Conservation (phyloP, 1,284 basidiomycete species). For the Pholiota adiposa region DNA sequence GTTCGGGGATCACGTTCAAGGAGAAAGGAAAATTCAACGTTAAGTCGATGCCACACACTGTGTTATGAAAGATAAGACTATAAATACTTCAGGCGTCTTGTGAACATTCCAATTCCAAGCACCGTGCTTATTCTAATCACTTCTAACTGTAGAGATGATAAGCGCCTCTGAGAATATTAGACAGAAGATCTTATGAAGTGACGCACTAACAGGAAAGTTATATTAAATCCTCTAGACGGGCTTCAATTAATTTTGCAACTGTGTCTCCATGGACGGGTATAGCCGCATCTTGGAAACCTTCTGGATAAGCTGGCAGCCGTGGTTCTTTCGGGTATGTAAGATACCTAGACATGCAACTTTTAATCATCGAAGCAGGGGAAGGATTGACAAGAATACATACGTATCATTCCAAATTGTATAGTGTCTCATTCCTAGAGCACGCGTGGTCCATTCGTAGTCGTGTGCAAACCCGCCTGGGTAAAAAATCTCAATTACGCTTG, state of each 20-base stretch:
- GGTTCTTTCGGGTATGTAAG: constrained; percentile 57
- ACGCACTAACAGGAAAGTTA: neutral
- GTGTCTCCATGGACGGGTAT: constrained; percentile 66
- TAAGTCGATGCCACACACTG: no score
- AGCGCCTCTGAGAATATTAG: neutral
- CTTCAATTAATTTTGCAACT: constrained; percentile 57
- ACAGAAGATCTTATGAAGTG: neutral
- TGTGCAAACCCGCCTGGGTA: constrained; percentile 74
- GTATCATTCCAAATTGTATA: constrained; percentile 76
- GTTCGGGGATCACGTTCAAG: neutral
- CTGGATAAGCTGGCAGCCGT: constrained; percentile 61
- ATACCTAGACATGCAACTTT: constrained; percentile 37
- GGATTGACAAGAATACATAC: constrained; percentile 34
- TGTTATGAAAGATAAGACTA: constrained; percentile 1
- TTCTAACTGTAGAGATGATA: neutral
- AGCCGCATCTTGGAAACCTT: constrained; percentile 69
- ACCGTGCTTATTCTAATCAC: neutral
- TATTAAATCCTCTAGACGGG: constrained; percentile 40
- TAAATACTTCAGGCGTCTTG: neutral
- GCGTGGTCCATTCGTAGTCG: constrained; percentile 76
- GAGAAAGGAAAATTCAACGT: neutral
- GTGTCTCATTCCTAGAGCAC: constrained; percentile 69
- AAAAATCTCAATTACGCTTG: constrained; percentile 80
- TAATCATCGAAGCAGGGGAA: constrained; percentile 22
- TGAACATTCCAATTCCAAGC: neutral